These are phyloP conservation scores for Lasiosphaeria ovina DNA, from an alignment of 495 filamentous ascomycete genomes.

Conservation along the genomic window DNA sequence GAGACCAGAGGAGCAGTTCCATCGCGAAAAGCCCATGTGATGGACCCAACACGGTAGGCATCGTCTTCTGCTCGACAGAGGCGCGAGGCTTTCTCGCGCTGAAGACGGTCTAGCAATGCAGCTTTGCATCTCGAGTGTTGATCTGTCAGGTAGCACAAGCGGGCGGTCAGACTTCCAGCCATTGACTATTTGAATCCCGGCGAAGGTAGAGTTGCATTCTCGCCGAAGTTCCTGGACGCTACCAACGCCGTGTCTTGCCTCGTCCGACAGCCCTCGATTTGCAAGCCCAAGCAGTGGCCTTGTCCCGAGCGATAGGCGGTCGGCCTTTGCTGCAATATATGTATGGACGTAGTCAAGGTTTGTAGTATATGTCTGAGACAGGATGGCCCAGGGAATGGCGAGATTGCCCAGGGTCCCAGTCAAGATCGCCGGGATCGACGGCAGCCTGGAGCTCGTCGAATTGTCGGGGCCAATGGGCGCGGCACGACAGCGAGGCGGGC, in stretches of 20 bases:
- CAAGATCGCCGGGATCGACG: conserved; percentile 1
- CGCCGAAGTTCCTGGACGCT: neutral
- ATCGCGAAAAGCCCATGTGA: conserved; percentile 21
- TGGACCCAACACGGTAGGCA: conserved; percentile 9
- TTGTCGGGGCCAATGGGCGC: conserved; percentile 3
- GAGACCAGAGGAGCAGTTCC: conserved; percentile 11
- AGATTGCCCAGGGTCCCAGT: neutral
- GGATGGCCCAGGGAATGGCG: neutral
- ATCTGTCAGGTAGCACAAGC: conserved; percentile 22
- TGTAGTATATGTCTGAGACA: neutral
- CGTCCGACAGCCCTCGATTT: neutral
- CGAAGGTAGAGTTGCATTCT: conserved; percentile 8
- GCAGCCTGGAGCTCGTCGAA: neutral
- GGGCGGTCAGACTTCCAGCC: neutral
- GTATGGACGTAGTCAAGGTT: too few relatives aligned
- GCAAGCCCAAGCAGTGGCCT: neutral
- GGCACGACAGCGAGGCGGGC: neutral
- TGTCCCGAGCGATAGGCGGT: neutral
- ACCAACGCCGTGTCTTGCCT: neutral
- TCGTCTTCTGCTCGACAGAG: neutral
- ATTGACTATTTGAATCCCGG: conserved; percentile 6
- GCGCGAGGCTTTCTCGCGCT: neutral
- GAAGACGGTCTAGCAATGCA: neutral
- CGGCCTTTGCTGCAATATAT: too few relatives aligned
- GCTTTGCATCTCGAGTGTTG: neutral